phyloP scores from a whole-genome alignment of 352 stramenopile species.

The Pelagophyceae sp. region DNA sequence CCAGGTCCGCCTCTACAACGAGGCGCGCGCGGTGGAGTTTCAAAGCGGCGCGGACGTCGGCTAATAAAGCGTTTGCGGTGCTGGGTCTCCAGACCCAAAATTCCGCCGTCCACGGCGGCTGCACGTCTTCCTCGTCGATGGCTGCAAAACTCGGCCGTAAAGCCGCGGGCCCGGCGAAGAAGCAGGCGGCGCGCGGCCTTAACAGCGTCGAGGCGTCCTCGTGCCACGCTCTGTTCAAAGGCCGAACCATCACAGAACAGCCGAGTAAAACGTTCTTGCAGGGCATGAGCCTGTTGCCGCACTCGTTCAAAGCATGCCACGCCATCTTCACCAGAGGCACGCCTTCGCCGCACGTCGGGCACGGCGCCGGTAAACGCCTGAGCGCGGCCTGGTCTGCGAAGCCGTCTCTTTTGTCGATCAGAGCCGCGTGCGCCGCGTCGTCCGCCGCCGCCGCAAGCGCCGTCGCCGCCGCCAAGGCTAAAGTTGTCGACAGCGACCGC shows the following conservation, averaged over 20 bases:
- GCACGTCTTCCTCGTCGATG: slow-evolving; percentile 22
- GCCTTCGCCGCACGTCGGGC: slow-evolving; percentile 21
- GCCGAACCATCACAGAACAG: slow-evolving; percentile 19
- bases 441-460: not conserved
- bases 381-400: not conserved
- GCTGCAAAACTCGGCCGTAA: not conserved
- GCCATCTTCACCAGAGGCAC: slow-evolving; percentile 3
- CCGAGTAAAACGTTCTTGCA: slow-evolving; percentile 24
- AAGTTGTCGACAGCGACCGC: too few species aligned
- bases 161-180: slow-evolving; percentile 4
- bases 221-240: slow-evolving; percentile 15
- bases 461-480: not conserved
- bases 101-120: slow-evolving; percentile 27
- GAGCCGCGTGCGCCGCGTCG: not conserved
- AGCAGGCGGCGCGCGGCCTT: slow-evolving; percentile 18
- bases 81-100: slow-evolving; percentile 24
- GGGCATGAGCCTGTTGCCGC: slow-evolving; percentile 17
- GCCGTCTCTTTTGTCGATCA: not conserved
- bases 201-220: slow-evolving; percentile 24
- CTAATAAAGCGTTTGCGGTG: not conserved
- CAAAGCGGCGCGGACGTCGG: not conserved
- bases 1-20: not conserved
- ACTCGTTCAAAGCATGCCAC: slow-evolving; percentile 9
- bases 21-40: not conserved
- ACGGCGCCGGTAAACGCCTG: slow-evolving; percentile 1